Evolutionary conservation across 768 basidiomycete species (phyloP), one percentile per base, ranked within the genome.

Genomic region (Mycena leptocephala): DNA sequence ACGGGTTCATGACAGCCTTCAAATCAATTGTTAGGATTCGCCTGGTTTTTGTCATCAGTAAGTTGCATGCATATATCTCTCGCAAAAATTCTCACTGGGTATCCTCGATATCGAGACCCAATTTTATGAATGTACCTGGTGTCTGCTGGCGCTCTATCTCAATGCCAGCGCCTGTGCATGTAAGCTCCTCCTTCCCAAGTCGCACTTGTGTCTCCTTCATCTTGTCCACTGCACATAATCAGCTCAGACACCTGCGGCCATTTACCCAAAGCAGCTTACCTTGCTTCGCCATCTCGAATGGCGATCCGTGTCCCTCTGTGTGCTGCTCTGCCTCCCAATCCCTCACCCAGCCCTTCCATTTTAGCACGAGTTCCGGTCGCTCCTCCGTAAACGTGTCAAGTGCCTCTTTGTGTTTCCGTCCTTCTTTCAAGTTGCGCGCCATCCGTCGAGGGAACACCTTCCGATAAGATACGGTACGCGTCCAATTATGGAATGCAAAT

Each of bases 1-100:
- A n/a, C n/a, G n/a, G n/a, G n/a, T n/a, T n/a, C n/a, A n/a, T n/a
- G n/a, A n/a, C n/a, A n/a, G n/a, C n/a, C n/a, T n/a, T n/a, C n/a
- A n/a, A n/a, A n/a, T n/a, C n/a, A n/a, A n/a, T n/a, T n/a, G n/a
- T n/a, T n/a, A n/a, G n/a, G n/a, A n/a, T n/a, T n/a, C n/a, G n/a
- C n/a, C n/a, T n/a, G n/a, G n/a, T n/a, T n/a, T n/a, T n/a, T n/a
- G n/a, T n/a, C n/a, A n/a, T n/a, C n/a, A n/a, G n/a, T n/a, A n/a
- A n/a, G n/a, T n/a, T n/a, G n/a, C n/a, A n/a, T n/a, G n/a, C n/a
- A n/a, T n/a, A n/a, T n/a, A n/a, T n/a, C n/a, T n/a, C n/a, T n/a
- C n/a, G n/a, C n/a, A n/a, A n/a, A n/a, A n/a, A n/a, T n/a, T n/a
- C 67, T 41, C 41, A 59, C 67, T 69, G 67, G 14, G 8, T 26